Conservation (phyloP, 805 yeast genomes). For the Ogataea minuta region DNA sequence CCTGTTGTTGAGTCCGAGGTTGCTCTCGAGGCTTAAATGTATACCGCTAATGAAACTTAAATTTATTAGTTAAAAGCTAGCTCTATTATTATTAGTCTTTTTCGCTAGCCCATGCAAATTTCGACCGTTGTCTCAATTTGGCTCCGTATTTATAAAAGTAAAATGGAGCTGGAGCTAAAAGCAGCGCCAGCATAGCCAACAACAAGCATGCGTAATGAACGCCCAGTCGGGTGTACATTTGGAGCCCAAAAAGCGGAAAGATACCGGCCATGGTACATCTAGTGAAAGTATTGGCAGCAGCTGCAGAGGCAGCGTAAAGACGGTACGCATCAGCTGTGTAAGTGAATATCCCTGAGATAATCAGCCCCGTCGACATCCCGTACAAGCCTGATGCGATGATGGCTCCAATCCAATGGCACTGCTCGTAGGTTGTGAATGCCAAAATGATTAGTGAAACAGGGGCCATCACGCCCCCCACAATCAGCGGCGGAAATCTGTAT, state of each 20-base stretch:
- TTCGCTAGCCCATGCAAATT: conserved; percentile 41
- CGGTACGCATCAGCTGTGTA: conserved; percentile 45
- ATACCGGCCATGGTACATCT: conserved; percentile 55
- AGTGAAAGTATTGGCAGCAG: conserved; percentile 51
- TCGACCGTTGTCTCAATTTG: conserved; percentile 41
- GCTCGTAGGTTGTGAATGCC: conserved; percentile 55
- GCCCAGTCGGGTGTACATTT: conserved; percentile 54
- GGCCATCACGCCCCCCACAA: conserved; percentile 50
- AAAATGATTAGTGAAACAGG: conserved; percentile 56
- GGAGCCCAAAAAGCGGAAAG: conserved; percentile 56
- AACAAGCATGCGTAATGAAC: conserved; percentile 58
- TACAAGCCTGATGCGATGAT: conserved; percentile 41
- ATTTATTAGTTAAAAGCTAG: neutral
- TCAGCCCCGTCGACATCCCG: conserved; percentile 44
- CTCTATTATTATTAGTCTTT: conserved; percentile 3
- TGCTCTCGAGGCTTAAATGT: conserved; percentile 33
- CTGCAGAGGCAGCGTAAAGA: conserved; percentile 49
- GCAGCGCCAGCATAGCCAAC: conserved; percentile 48
- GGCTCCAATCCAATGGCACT: conserved; percentile 55
- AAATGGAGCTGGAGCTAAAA: conserved; percentile 55
- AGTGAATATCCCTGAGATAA: conserved; percentile 40
- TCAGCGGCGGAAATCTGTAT: conserved; percentile 56
- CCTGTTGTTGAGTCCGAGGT: conserved; percentile 41
- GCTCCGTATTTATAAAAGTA: conserved; percentile 51
- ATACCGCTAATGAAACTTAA: conserved; percentile 6